Base-by-base conservation (phyloP, 2,329 filamentous ascomycete species). In the Curvularia sp. region DNA sequence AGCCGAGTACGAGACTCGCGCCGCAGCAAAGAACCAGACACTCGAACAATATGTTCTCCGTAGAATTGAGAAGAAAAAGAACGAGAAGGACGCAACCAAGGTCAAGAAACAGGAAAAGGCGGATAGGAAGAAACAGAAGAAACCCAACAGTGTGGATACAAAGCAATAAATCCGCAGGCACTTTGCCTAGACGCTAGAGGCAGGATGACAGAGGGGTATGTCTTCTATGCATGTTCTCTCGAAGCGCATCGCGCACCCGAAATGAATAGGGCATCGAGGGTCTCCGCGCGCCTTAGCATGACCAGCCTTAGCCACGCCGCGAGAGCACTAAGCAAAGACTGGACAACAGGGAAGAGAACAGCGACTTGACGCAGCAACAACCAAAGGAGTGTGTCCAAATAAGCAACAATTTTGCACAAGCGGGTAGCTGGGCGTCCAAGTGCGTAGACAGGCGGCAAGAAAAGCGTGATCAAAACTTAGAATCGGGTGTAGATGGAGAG, bases 41-140 rank as follows among this genome's bases (percentile, higher is more conserved):
- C 63, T 80, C 5, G 74, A 79, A 38, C 64, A 67, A 13, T 80
- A 76, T 53, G 57, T 74, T 27, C 60, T 67, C n/a, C 68, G 72
- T 15, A 70, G 74, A 25, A 69, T 75, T 13, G 67, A 71, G 46
- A 78, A 77, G 63, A 78, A 77, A 63, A 78, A 76, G 50, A 60
- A 52, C 0, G 63, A 65, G 27, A 65, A 68, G 51, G 48, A 42
- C 9, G n/a, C 1, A 1, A n/a, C 25, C 8, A 41, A 58, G 18
- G 38, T 15, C 3, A 57, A 49, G 45, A 57, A 45, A 18, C 21
- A 15, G 21, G 53, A 49, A 30, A 43, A 53, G n/a, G 23, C 27
- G 32, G 51, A 49, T 21, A 61, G 58, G 47, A 58, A 49, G 36
- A 32, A 50, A 34, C 21, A 43, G 39, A 52, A 52, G 49, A 45